Percentiles rank a stretch among this genome's conserved stretches.
Conservation (phyloP, 2,329 filamentous ascomycete species). For the Cladosporium sp. region DNA sequence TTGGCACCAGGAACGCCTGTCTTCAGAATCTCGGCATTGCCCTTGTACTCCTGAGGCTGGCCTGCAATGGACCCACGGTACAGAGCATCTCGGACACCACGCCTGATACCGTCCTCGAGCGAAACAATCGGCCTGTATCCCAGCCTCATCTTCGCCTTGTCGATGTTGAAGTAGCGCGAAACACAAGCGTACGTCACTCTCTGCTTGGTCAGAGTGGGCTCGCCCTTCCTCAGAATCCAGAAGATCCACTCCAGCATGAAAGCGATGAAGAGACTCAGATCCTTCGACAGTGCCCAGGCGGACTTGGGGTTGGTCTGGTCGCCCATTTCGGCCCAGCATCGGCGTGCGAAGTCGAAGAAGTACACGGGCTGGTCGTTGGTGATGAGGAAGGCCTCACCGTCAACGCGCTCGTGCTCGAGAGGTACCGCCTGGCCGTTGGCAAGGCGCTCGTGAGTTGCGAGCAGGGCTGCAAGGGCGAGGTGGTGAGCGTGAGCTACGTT, state of each 20-base stretch:
- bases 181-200: constrained; percentile 64
- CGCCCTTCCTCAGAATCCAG: constrained; percentile 39
- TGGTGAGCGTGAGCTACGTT: constrained; percentile 52
- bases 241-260: constrained; percentile 42
- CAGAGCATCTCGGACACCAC: constrained; percentile 41
- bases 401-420: constrained; percentile 44
- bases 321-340: constrained; percentile 44
- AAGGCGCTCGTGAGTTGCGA: constrained; percentile 39
- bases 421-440: constrained; percentile 32
- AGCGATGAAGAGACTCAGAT: constrained; percentile 40
- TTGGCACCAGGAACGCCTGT: constrained; percentile 10
- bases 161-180: constrained; percentile 73
- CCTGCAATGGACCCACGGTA: constrained; percentile 32
- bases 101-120: constrained; percentile 58
- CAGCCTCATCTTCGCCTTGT: constrained; percentile 67
- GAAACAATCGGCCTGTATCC: constrained; percentile 65
- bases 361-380: constrained; percentile 48
- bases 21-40: constrained; percentile 19
- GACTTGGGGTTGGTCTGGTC: constrained; percentile 29
- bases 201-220: constrained; percentile 43
- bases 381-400: constrained; percentile 50
- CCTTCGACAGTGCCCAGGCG: constrained; percentile 42
- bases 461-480: constrained; percentile 46
- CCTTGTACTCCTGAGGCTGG: constrained; percentile 31
- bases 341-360: constrained; percentile 49